phyloP scores from a whole-genome alignment of 805 yeast species.

The Candida loeiensis region DNA sequence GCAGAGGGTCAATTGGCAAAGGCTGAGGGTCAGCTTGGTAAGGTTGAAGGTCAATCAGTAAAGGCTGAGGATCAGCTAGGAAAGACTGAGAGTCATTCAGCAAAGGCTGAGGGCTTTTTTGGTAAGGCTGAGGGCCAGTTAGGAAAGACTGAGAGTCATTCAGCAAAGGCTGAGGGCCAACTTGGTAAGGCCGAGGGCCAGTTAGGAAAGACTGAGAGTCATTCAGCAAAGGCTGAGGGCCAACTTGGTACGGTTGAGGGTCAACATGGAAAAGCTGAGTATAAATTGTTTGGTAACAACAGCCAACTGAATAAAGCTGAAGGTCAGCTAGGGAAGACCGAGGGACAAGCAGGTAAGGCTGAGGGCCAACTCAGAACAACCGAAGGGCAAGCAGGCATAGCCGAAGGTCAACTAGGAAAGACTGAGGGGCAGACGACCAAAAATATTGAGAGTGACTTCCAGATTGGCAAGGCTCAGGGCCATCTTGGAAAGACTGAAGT shows the following conservation, averaged over 20 bases:
- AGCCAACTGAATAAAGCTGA: neutral
- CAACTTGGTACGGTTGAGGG: neutral
- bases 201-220: neutral
- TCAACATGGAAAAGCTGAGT: neutral
- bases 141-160: neutral
- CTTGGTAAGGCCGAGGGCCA: neutral
- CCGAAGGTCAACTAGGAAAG: neutral
- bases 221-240: neutral
- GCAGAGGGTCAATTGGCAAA: constrained; percentile 1
- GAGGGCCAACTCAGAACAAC: neutral
- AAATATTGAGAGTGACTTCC: neutral
- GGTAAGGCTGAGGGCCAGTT: constrained; percentile 1
- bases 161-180: neutral
- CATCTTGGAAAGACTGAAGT: neutral
- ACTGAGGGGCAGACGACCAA: neutral
- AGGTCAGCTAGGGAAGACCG: neutral
- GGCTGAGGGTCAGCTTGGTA: constrained; percentile 1
- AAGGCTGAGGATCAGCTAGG: constrained; percentile 1
- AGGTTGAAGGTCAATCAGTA: neutral
- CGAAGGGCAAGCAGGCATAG: neutral
- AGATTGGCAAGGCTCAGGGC: neutral
- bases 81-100: constrained; percentile 1
- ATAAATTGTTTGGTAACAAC: neutral
- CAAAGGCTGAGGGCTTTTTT: neutral
- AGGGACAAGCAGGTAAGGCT: neutral